Conservation (phyloP, 495 filamentous ascomycete species). For the Friedmanniomyces simplex region DNA sequence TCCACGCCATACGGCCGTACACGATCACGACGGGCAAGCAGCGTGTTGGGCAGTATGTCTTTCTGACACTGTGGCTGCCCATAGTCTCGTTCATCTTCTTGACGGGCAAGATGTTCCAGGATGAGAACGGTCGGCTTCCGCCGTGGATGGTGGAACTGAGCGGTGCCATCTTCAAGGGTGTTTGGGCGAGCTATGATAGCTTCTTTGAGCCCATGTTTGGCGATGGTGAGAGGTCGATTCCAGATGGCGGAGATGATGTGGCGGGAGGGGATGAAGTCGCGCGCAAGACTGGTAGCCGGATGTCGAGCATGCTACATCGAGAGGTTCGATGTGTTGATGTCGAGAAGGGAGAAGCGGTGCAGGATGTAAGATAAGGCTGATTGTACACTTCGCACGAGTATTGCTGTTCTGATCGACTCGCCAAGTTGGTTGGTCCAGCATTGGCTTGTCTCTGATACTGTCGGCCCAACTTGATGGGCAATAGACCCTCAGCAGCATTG, state of each 20-base stretch:
- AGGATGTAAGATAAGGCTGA: background rate
- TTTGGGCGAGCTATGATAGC: slow-evolving; percentile 71
- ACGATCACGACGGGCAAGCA: slow-evolving; percentile 56
- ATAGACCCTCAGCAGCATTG: too few relatives aligned
- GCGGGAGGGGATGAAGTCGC: background rate
- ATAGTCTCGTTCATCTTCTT: slow-evolving; percentile 43
- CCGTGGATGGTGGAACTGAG: slow-evolving; percentile 48
- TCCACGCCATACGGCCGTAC: slow-evolving; percentile 57
- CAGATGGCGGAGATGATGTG: slow-evolving; percentile 17
- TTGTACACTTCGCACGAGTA: too few relatives aligned
- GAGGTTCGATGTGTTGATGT: background rate
- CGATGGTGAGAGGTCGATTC: slow-evolving; percentile 72
- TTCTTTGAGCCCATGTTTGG: slow-evolving; percentile 62
- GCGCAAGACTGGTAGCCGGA: background rate
- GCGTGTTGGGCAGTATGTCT: slow-evolving; percentile 49
- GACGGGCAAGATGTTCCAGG: slow-evolving; percentile 37
- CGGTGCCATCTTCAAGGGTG: slow-evolving; percentile 38
- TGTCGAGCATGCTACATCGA: background rate
- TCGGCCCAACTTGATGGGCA: too few relatives aligned
- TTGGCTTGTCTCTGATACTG: too few relatives aligned
- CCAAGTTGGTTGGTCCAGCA: too few relatives aligned
- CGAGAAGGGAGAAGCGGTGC: background rate
- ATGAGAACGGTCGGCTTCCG: slow-evolving; percentile 55
- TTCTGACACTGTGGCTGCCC: slow-evolving; percentile 53
- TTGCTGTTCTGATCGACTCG: too few relatives aligned